Evolutionary conservation across 1,284 basidiomycete species (phyloP).

Genomic region (Trichosporon sp.): DNA sequence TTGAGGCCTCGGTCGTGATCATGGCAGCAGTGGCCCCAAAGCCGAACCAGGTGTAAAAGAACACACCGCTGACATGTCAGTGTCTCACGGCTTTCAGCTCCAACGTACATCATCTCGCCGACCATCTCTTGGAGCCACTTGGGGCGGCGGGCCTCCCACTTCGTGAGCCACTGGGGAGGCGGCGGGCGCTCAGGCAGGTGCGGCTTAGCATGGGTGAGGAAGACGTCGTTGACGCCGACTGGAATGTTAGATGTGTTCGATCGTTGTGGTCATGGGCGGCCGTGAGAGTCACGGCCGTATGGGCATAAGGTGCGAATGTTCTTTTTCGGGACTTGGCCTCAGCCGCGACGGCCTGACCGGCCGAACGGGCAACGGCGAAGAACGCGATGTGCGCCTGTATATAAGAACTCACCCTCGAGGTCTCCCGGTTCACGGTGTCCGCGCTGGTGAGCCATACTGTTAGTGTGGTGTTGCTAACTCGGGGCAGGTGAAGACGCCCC

Average conservation of each 20-base stretch:
- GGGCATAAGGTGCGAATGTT: background rate
- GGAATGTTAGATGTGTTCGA: background rate
- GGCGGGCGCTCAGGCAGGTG: conserved; percentile 8
- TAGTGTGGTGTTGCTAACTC: background rate
- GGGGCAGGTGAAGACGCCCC: background rate
- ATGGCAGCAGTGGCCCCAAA: conserved; percentile 11
- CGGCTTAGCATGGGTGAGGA: conserved; percentile 7
- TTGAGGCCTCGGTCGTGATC: background rate
- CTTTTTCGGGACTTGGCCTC: background rate
- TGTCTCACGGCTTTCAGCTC: background rate
- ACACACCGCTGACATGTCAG: conserved; percentile 10
- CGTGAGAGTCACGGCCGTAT: background rate
- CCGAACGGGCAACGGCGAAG: background rate
- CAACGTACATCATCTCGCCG: conserved; percentile 14
- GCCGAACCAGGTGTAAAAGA: conserved; percentile 18
- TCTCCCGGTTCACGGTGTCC: conserved; percentile 8
- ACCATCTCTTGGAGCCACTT: conserved; percentile 14
- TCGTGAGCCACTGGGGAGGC: conserved; percentile 9
- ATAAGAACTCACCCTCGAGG: conserved; percentile 13
- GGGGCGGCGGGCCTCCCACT: conserved; percentile 15
- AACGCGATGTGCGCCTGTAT: background rate
- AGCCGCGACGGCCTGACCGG: background rate
- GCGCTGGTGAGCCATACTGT: conserved; percentile 1
- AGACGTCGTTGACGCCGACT: conserved; percentile 19
- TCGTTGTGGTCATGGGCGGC: background rate